Base-by-base conservation (phyloP, 1,139 yeast genomes). In the Pichia sp. region DNA sequence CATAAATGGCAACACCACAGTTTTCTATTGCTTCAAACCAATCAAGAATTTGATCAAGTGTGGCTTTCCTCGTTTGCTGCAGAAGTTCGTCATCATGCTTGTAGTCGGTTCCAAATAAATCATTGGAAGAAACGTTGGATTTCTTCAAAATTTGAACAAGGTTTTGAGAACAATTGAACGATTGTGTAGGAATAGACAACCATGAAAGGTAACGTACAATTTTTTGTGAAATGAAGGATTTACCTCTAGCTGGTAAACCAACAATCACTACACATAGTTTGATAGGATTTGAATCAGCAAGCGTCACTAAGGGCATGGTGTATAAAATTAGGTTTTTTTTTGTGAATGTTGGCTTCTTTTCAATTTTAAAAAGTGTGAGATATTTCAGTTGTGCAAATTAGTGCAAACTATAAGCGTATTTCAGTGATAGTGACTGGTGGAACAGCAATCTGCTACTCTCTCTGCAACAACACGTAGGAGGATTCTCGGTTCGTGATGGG, bases 201-300 rank as follows among this genome's bases (percentile, higher is more conserved):
- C 98, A 91, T 35, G 88, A 79, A 43, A 91, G 70, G 58, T 89
- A 91, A 39, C 97, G 73, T 31, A 89, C 95, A 42, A 91, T 67
- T 54, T 82, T 82, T 53, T 81, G 88, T 8, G 89, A 84, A 52
- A 83, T 83, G 59, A 82, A 69, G n/a, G 85, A 77, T 59, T 82
- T 82, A 21, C 91, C 91, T 47, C 86, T 62, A 22, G 84, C 84
- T 8, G 88, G 88, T 45, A 79, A 64, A 7, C 86, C 86, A 28
- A 69, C 86, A 83, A 82, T 79, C 21, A 81, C 80, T 40, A 82
- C 89, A 62, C 89, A 81, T 26, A 82, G 77, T 46, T 84, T 68
- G 35, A 79, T 72, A 55, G 80, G 79, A 51, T 79, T 84, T 33
- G 77, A 84, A 53, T 79, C 84, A 17, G 84, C 75, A 23, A 80